Conservation (phyloP, 768 basidiomycete species). For the Coprinopsis sp. region DNA sequence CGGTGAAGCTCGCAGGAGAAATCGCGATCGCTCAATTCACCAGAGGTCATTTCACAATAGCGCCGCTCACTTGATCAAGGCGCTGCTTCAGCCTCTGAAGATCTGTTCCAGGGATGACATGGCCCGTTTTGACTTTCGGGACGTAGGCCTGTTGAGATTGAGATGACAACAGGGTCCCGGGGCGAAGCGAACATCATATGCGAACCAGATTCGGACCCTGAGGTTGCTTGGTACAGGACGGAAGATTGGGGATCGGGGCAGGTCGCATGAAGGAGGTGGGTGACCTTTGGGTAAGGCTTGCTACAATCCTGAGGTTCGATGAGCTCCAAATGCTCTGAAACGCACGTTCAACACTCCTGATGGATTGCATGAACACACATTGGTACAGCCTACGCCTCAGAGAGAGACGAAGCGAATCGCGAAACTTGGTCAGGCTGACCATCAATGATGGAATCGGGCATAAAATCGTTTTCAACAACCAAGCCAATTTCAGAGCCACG, state of each 20-base stretch:
- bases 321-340: constrained; percentile 79
- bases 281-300: constrained; percentile 29
- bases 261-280: constrained; percentile 77
- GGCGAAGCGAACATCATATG: constrained; percentile 56
- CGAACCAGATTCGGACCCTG: constrained; percentile 71
- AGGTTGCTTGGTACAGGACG: constrained; percentile 81
- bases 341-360: constrained; percentile 3
- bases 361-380: constrained; percentile 38
- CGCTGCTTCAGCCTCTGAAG: constrained; percentile 70
- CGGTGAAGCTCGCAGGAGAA: constrained; percentile 3
- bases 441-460: constrained; percentile 73
- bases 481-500: constrained; percentile 94
- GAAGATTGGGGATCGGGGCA: constrained; percentile 77
- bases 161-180: neutral
- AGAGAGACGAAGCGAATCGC: constrained; percentile 79
- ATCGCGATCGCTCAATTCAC: constrained; percentile 35
- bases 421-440: constrained; percentile 67
- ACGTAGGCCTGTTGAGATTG: constrained; percentile 53
- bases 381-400: constrained; percentile 80
- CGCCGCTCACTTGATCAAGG: constrained; percentile 63
- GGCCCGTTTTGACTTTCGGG: constrained; percentile 74
- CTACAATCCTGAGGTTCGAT: constrained; percentile 64
- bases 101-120: constrained; percentile 67
- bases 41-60: constrained; percentile 73
- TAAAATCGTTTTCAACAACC: constrained; percentile 84